phyloP scores from a whole-genome alignment of 1,139 yeast genomes.

The Yamadazyma spencermartinsiae region DNA sequence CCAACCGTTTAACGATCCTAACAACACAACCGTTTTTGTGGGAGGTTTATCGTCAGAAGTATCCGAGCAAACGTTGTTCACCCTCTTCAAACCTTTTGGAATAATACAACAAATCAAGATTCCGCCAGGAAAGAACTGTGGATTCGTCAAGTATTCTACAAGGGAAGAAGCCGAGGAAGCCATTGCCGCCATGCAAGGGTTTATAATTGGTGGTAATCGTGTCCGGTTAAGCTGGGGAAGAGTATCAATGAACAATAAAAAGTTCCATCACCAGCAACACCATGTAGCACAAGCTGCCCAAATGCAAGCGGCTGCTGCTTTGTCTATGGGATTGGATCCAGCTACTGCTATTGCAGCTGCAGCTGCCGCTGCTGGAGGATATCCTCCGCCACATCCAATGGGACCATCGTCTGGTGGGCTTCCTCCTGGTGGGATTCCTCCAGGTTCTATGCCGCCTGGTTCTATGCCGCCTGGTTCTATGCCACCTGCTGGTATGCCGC shows the following conservation, averaged over 20 bases:
- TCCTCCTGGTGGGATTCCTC: slow-evolving; percentile 7
- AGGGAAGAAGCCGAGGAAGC: slow-evolving; percentile 89
- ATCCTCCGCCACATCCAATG: slow-evolving; percentile 15
- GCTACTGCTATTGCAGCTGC: slow-evolving; percentile 29
- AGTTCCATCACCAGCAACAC: slow-evolving; percentile 35
- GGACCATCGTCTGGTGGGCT: slow-evolving; percentile 13
- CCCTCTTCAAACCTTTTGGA: slow-evolving; percentile 83
- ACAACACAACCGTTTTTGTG: slow-evolving; percentile 90
- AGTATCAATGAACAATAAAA: slow-evolving; percentile 36
- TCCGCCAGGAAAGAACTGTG: slow-evolving; percentile 92
- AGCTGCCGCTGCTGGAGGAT: slow-evolving; percentile 25
- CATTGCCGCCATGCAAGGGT: slow-evolving; percentile 90
- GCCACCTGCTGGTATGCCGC: slow-evolving; percentile 16
- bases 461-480: slow-evolving; percentile 1
- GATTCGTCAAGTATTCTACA: slow-evolving; percentile 80
- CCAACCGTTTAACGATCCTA: slow-evolving; percentile 61
- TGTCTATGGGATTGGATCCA: slow-evolving; percentile 41
- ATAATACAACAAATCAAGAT: slow-evolving; percentile 80
- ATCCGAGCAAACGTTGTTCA: slow-evolving; percentile 70
- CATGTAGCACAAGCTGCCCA: slow-evolving; percentile 37
- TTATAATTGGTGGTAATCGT: slow-evolving; percentile 81
- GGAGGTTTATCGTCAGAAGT: slow-evolving; percentile 84
- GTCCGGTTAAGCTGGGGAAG: slow-evolving; percentile 92
- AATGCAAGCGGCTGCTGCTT: slow-evolving; percentile 36
- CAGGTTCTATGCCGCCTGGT: background rate